Percentiles rank a stretch among this genome's conserved stretches.
These are phyloP conservation scores for Euphorbia corollata DNA, from an alignment of 441 rosid species.

Conservation along the genomic window DNA sequence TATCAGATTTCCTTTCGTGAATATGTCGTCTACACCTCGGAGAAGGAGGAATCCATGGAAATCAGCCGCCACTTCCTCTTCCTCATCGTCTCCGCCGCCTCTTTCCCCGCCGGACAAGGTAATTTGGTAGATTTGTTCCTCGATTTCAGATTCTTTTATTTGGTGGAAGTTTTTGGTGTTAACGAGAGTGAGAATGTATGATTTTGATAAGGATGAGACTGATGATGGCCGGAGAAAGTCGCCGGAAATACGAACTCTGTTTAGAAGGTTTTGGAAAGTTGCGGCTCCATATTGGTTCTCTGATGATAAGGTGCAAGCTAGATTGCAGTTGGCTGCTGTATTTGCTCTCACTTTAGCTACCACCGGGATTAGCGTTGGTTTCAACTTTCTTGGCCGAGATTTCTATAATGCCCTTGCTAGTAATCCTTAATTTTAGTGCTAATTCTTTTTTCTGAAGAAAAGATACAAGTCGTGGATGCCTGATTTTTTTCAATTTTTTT, in stretches of 20 bases:
- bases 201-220: neutral
- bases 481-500: neutral
- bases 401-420: constrained; percentile 91
- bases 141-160: neutral
- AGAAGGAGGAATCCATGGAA: neutral
- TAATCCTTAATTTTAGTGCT: constrained; percentile 21
- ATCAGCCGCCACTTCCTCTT: constrained; percentile 11
- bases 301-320: constrained; percentile 64
- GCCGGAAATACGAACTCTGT: constrained; percentile 36
- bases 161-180: neutral
- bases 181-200: no score
- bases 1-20: neutral
- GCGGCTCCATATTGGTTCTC: constrained; percentile 90
- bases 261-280: constrained; percentile 73
- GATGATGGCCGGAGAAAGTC: constrained; percentile 29
- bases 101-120: constrained; percentile 13
- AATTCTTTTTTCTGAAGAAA: neutral
- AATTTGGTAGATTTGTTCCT: neutral
- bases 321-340: constrained; percentile 72
- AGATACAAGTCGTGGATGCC: neutral
- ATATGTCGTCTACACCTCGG: neutral
- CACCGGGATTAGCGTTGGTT: constrained; percentile 88
- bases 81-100: constrained; percentile 4
- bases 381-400: constrained; percentile 94
- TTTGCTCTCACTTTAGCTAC: constrained; percentile 85